phyloP scores from a whole-genome alignment of 768 basidiomycete genomes.

The Suillus occidentalis region DNA sequence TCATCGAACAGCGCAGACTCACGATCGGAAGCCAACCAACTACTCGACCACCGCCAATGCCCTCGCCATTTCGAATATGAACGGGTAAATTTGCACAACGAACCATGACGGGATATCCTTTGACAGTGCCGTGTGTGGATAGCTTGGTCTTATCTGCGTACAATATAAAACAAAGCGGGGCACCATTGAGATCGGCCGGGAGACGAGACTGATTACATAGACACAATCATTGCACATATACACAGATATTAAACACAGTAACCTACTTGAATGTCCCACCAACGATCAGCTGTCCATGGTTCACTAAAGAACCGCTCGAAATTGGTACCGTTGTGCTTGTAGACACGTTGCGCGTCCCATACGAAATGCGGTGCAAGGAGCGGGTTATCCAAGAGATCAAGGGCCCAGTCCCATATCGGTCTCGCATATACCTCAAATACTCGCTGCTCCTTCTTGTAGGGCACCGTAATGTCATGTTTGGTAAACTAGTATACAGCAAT shows the following conservation, averaged over 20 bases:
- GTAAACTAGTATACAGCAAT: background rate
- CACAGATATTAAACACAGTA: no score
- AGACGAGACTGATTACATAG: no score
- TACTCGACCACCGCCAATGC: constrained; percentile 17
- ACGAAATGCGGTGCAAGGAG: no score
- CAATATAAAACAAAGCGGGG: constrained; percentile 31
- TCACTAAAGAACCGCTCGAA: no score
- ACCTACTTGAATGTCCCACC: no score
- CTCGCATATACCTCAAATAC: background rate
- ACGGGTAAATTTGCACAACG: constrained; percentile 15
- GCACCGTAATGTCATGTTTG: background rate
- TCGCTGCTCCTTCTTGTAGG: background rate
- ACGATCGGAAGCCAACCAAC: constrained; percentile 19
- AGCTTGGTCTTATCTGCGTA: constrained; percentile 33
- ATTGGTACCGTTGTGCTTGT: no score
- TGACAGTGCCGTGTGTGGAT: constrained; percentile 16
- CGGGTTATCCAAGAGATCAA: no score
- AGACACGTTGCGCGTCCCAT: no score
- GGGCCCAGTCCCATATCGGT: no score
- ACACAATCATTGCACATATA: no score
- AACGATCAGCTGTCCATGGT: no score
- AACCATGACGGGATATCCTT: constrained; percentile 21
- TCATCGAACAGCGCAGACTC: background rate
- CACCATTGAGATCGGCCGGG: background rate
- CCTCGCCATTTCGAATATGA: constrained; percentile 13